These are phyloP conservation scores for Paracoccidioides brasiliensis DNA, from an alignment of 2,329 filamentous ascomycete species.

Conservation along the genomic window DNA sequence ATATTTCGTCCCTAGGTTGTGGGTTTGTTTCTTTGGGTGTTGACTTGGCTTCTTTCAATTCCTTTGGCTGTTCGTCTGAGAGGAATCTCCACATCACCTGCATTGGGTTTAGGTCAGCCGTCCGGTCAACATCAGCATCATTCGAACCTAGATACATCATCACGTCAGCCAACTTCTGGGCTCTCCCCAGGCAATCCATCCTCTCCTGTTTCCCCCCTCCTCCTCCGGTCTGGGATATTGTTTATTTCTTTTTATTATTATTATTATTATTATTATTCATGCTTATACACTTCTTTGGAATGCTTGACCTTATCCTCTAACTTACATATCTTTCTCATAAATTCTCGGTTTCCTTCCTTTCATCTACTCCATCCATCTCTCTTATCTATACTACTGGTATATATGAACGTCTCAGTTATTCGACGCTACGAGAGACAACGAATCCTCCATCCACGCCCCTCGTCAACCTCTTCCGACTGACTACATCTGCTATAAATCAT, in stretches of 20 bases:
- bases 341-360: background rate
- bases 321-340: background rate
- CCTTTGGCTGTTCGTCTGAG: background rate
- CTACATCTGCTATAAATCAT: constrained; percentile 12
- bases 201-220: background rate
- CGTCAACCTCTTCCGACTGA: background rate
- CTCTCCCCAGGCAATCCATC: background rate
- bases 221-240: background rate
- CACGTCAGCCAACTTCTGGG: too few relatives aligned
- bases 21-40: background rate
- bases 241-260: background rate
- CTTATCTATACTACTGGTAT: background rate
- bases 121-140: background rate
- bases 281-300: too few relatives aligned
- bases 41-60: background rate
- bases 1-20: background rate
- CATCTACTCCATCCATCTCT: background rate
- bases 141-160: too few relatives aligned
- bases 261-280: background rate
- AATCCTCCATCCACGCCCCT: background rate
- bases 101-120: background rate
- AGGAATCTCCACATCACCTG: background rate
- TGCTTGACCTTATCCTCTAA: background rate
- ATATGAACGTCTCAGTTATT: background rate
- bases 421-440: background rate